Evolutionary conservation across 352 stramenopile species (phyloP).

Genomic region (Saprolegnia diclina): DNA sequence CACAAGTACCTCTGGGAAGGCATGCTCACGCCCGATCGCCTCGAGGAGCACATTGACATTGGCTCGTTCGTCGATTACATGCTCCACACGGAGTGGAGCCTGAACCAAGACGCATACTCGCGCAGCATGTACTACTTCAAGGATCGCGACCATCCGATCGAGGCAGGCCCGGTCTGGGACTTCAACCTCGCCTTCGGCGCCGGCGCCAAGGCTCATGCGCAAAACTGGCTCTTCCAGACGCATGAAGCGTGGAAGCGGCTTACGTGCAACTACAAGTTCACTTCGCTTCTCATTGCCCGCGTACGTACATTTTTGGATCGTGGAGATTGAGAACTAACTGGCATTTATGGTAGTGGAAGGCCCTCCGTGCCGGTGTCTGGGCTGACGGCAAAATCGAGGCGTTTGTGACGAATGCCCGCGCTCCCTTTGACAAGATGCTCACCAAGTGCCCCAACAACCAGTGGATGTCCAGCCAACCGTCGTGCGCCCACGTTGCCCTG

Average conservation of each 20-base stretch:
- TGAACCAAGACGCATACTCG: slow-evolving; percentile 73
- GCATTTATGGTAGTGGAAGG: slow-evolving; percentile 38
- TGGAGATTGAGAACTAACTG: not conserved
- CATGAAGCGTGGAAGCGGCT: slow-evolving; percentile 79
- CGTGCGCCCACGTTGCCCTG: slow-evolving; percentile 48
- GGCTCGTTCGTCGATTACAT: slow-evolving; percentile 71
- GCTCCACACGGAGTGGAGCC: slow-evolving; percentile 75
- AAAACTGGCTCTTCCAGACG: slow-evolving; percentile 67
- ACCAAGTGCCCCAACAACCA: slow-evolving; percentile 50
- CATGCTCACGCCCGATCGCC: slow-evolving; percentile 53
- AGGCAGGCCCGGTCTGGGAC: slow-evolving; percentile 73
- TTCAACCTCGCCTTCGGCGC: slow-evolving; percentile 76
- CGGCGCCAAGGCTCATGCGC: slow-evolving; percentile 45
- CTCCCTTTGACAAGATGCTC: slow-evolving; percentile 45
- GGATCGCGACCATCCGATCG: slow-evolving; percentile 63
- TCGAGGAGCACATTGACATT: slow-evolving; percentile 58
- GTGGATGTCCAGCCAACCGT: slow-evolving; percentile 42
- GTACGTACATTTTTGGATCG: not conserved
- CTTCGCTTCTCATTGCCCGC: slow-evolving; percentile 62
- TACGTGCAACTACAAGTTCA: slow-evolving; percentile 72
- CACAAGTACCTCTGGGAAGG: slow-evolving; percentile 68
- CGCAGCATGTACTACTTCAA: slow-evolving; percentile 80
- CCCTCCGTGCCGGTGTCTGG: slow-evolving; percentile 46
- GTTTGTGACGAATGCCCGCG: slow-evolving; percentile 48
- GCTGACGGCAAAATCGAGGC: slow-evolving; percentile 43